These are phyloP conservation scores for Maudiozyma pseudohumilis DNA, from an alignment of 805 yeast genomes.

Conservation along the genomic window DNA sequence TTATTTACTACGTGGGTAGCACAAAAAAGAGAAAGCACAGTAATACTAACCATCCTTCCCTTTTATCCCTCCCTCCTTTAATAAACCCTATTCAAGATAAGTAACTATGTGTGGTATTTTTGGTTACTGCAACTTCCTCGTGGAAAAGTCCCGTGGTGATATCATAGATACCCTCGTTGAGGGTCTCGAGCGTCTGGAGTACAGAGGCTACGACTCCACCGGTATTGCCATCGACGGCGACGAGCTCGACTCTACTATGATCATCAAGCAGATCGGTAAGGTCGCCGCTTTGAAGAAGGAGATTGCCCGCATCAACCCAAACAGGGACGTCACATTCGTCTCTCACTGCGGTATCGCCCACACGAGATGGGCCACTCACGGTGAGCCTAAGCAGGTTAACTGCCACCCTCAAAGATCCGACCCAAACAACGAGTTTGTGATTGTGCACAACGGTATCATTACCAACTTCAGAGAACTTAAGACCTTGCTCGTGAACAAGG, in stretches of 20 bases:
- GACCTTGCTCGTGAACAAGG: constrained; percentile 70
- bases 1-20: too few species aligned
- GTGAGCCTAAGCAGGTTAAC: constrained; percentile 74
- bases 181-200: constrained; percentile 81
- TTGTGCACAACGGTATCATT: constrained; percentile 97
- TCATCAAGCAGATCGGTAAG: constrained; percentile 85
- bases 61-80: too few species aligned
- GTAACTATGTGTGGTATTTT: constrained; percentile 84
- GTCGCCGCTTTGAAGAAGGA: constrained; percentile 70
- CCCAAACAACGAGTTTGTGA: constrained; percentile 67
- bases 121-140: constrained; percentile 93
- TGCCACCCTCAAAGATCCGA: constrained; percentile 97
- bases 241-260: constrained; percentile 53
- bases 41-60: too few species aligned
- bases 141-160: constrained; percentile 85
- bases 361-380: constrained; percentile 99
- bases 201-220: constrained; percentile 96
- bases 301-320: constrained; percentile 42
- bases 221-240: constrained; percentile 96
- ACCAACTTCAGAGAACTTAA: constrained; percentile 90
- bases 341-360: constrained; percentile 96
- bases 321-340: constrained; percentile 55
- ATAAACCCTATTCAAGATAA: too few species aligned
- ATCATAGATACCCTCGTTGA: constrained; percentile 82
- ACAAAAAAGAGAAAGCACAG: too few species aligned